Base-by-base conservation (phyloP, 192 early-diverging fungal species). In the Linnemannia schmuckeri region DNA sequence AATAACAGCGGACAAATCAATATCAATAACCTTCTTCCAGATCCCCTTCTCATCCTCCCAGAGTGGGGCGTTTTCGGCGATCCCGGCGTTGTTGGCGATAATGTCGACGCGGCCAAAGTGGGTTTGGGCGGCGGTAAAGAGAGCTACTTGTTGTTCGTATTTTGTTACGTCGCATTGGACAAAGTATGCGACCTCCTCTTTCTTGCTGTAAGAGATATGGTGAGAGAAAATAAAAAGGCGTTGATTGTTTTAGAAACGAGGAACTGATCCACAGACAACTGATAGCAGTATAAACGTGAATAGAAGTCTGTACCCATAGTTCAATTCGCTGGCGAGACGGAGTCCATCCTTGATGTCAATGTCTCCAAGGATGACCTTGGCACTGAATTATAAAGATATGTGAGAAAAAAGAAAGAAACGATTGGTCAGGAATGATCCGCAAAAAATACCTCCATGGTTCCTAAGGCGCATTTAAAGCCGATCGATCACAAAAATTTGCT, bases 1-100 rank as follows among this genome's bases (percentile, higher is more conserved):
- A 49, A 97, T 90, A 7, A 96, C 95, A 33, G 94, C 95, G 12
- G 90, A 92, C 38, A 96, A 83, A 88, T 97, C 94, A 77, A 96
- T 93, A 81, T 95, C 95, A 44, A 97, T 90, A 18, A 93, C 91
- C 42, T 92, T 88, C 52, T 90, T 81, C 88, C 90, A 92, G 24
- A 79, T 35, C 47, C 88, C 85, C 22, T 89, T 83, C 1, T 42
- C 41, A 17, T 94, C 91, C 20, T 88, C 57, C 90, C 90, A 92
- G 4, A 87, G 76, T 9, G 89, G 63, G 0, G 20, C 70, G 27
- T 79, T 69, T 54, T 91, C 92, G 57, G 85, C 90, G 70, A 93
- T 89, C 0, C 94, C 94, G 3, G 94, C 94, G 63, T 94, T 94
- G 78, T 94, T 94, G 72, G 93, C 89, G 75, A 93, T 80, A 63